Base-by-base conservation (phyloP, 2,329 filamentous ascomycete genomes). In the Botryotinia calthae region DNA sequence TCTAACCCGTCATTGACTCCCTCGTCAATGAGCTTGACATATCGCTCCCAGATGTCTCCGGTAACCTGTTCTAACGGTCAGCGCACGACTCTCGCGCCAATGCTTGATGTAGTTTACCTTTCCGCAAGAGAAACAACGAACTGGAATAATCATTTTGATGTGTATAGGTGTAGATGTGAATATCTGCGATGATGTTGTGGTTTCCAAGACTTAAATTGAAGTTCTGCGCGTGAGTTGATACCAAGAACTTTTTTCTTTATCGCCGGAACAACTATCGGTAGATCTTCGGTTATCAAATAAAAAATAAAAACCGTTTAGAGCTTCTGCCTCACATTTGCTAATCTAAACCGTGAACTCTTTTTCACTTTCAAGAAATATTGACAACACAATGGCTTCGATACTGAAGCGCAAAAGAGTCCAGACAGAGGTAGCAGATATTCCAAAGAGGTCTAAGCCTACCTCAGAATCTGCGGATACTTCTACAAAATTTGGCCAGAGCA, bases 41-140 rank as follows among this genome's bases (percentile, higher is more conserved):
- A 99, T 77, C 93, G 91, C 84, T 99, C 96, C 95, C 96, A 99
- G 71, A 99, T 90, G 84, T 99, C 96, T 76, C 94, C 96, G 73
- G 95, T 93, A 82, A 99, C 96, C 96, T 98, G 63, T 54, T 51
- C 40, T 46, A 46, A 20, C 28, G 44, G 71, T 79, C 54, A 78
- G 73, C 70, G 71, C 74, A 70, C 63, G 74, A 71, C 51, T 56
- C 71, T 22, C 51, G 46, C 40, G 46, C 31, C 61, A 61, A 70
- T 62, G 54, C n/a, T 61, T 40, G n/a, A 54, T 56, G 68, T 31
- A 20, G 78, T 84, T 74, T 84, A 97, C 96, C 93, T 99, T 99
- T 83, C 96, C 96, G 84, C 96, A 99, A 73, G 96, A 98, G 85
- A 99, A 99, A 86, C 96, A 99, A 78, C 96, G 94, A 77, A 99